Evolutionary conservation across 495 filamentous ascomycete genomes (phyloP).

Genomic region (Trichoderma gamsii): DNA sequence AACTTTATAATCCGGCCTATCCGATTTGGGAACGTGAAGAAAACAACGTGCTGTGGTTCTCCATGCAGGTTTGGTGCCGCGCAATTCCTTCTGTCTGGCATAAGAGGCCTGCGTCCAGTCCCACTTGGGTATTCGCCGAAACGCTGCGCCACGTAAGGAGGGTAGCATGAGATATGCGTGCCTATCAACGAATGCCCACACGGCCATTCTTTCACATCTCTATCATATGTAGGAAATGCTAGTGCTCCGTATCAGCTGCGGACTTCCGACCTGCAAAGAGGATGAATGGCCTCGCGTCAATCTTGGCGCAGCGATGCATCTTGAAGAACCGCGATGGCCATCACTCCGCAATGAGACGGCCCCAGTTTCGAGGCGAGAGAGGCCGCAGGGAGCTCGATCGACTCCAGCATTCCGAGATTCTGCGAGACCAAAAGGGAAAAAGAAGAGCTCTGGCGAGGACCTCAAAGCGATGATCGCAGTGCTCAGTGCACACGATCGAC

Average conservation of each 20-base stretch:
- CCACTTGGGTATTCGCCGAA: conserved; percentile 3
- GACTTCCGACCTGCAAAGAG: not conserved
- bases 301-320: conserved; percentile 6
- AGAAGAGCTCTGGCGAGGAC: too few species aligned
- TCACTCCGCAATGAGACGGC: not conserved
- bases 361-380: not conserved
- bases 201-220: not conserved
- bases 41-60: not conserved
- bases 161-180: not conserved
- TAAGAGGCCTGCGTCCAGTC: not conserved
- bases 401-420: too few species aligned
- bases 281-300: not conserved
- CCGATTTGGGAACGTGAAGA: not conserved
- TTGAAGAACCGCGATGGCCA: not conserved
- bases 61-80: not conserved
- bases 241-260: too few species aligned
- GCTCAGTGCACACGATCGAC: too few species aligned
- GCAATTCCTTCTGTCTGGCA: not conserved
- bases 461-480: too few species aligned
- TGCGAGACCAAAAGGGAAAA: too few species aligned
- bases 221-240: not conserved
- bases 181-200: too few species aligned
- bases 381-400: too few species aligned
- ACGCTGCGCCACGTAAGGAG: conserved; percentile 4
- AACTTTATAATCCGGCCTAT: not conserved